phyloP scores from a whole-genome alignment of 2,329 filamentous ascomycete species.

The Alternaria metachromatica region DNA sequence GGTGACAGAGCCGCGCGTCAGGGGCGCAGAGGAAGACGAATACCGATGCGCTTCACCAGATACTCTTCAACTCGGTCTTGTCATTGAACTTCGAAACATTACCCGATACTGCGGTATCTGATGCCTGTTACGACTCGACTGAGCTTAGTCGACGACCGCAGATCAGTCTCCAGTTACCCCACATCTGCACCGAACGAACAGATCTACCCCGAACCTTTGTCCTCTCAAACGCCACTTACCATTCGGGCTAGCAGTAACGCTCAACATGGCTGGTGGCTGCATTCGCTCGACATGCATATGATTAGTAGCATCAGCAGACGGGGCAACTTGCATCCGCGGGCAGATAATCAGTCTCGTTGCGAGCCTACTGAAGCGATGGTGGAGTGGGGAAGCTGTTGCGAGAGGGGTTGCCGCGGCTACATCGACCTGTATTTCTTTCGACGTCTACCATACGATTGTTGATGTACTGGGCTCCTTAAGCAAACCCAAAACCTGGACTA shows the following conservation, averaged over 20 bases:
- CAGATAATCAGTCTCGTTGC: not conserved
- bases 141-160: constrained; percentile 7
- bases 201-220: not conserved
- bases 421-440: not conserved
- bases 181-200: not conserved
- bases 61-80: not conserved
- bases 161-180: not conserved
- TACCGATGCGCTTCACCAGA: not conserved
- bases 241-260: not conserved
- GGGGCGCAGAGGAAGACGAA: not conserved
- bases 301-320: not conserved
- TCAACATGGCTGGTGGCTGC: not conserved
- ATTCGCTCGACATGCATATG: not conserved
- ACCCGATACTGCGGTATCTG: not conserved
- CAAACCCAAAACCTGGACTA: not conserved
- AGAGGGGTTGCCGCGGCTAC: not conserved
- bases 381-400: not conserved
- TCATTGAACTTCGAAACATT: not conserved
- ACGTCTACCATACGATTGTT: not conserved
- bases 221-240: not conserved
- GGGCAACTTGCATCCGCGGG: not conserved
- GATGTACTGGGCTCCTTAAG: not conserved
- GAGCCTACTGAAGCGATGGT: not conserved
- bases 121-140: constrained; percentile 1
- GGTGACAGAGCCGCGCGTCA: not conserved